These are phyloP conservation scores for Epithemia pelagica DNA, from an alignment of 108 stramenopile genomes.

Conservation along the genomic window DNA sequence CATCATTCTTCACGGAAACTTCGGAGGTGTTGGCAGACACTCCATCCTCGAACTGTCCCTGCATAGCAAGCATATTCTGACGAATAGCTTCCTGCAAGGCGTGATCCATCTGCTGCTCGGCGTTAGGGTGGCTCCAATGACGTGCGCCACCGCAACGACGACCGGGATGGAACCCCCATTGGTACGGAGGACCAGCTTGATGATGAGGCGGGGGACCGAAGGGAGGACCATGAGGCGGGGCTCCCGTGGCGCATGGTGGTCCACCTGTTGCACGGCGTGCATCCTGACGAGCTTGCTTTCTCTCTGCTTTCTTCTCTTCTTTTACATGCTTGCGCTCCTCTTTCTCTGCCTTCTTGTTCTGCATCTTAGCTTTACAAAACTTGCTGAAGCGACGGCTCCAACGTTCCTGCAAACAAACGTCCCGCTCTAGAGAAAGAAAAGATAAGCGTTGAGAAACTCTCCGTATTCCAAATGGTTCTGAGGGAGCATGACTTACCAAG, in stretches of 20 bases:
- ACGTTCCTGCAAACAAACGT: conserved; percentile 56
- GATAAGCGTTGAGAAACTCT: too few relatives aligned
- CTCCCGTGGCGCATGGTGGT: neutral
- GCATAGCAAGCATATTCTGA: too few relatives aligned
- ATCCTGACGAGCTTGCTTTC: neutral
- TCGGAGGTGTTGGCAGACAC: too few relatives aligned
- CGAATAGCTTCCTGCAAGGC: conserved; percentile 55
- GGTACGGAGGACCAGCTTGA: neutral
- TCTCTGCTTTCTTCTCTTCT: neutral
- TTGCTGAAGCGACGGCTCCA: conserved; percentile 35
- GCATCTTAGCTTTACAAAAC: neutral
- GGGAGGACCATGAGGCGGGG: neutral
- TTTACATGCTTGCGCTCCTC: neutral
- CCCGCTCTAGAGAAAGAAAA: conserved; percentile 37
- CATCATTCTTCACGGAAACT: too few relatives aligned
- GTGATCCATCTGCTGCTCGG: conserved; percentile 23
- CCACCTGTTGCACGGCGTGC: too few relatives aligned
- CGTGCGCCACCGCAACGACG: neutral
- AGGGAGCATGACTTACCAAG: conserved; percentile 41
- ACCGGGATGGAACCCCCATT: neutral
- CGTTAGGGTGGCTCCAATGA: neutral
- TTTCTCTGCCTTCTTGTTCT: neutral
- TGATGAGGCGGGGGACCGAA: neutral
- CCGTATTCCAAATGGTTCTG: too few relatives aligned
- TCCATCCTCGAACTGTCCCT: too few relatives aligned